Conservation (phyloP, 2,329 filamentous ascomycete genomes). For the Didymella lethalis region DNA sequence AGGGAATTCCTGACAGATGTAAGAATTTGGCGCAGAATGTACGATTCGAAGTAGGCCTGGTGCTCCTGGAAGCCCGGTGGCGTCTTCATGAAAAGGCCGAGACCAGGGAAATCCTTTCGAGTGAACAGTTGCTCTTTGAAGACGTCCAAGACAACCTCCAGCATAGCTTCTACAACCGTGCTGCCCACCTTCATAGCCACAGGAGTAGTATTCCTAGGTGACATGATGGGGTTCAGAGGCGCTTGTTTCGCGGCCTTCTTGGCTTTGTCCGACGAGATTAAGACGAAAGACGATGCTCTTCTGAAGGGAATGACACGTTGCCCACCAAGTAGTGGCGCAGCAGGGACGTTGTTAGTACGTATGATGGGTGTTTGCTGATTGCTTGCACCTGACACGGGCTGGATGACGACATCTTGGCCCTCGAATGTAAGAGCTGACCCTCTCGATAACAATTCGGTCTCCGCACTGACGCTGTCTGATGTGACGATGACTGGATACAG, state of each 20-base stretch:
- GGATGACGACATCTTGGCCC: conserved; percentile 82
- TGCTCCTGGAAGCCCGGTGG: conserved; percentile 94
- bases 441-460: conserved; percentile 85
- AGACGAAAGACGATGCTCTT: conserved; percentile 88
- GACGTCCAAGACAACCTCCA: conserved; percentile 79
- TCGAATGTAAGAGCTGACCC: conserved; percentile 85
- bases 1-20: conserved; percentile 74
- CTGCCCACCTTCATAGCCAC: conserved; percentile 65
- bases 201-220: conserved; percentile 62
- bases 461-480: conserved; percentile 80
- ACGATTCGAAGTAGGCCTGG: conserved; percentile 94
- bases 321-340: conserved; percentile 42
- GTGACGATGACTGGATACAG: conserved; percentile 90
- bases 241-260: conserved; percentile 64
- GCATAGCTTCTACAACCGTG: conserved; percentile 75
- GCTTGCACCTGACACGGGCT: conserved; percentile 71
- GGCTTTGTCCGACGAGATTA: conserved; percentile 76
- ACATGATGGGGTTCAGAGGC: conserved; percentile 69
- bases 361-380: conserved; percentile 71
- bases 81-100: conserved; percentile 84
- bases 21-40: conserved; percentile 78
- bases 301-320: conserved; percentile 70
- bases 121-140: conserved; percentile 86
- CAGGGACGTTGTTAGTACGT: conserved; percentile 69
- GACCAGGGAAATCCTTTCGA: conserved; percentile 89